Evolutionary conservation across 208 protist genomes (phyloP).

Genomic region (Acanthamoeba lenticulata): DNA sequence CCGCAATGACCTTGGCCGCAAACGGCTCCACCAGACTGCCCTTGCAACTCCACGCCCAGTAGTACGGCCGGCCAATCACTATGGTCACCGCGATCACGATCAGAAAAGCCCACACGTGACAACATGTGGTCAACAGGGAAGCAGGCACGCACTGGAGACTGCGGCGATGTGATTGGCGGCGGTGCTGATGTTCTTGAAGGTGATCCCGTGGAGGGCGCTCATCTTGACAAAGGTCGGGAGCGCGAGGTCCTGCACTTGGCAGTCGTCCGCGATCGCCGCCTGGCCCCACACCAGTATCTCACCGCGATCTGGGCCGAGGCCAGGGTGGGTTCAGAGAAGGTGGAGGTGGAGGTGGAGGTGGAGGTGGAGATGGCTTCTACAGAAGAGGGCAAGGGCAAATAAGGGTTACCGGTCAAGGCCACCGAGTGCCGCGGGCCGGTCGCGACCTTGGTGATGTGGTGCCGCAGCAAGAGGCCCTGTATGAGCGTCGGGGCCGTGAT

Average conservation of each 20-base stretch:
- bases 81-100: neutral
- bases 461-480: neutral
- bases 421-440: slow-evolving; percentile 9
- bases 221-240: neutral
- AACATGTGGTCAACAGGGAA: neutral
- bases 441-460: slow-evolving; percentile 12
- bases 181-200: slow-evolving; percentile 24
- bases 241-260: neutral
- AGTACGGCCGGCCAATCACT: slow-evolving; percentile 16
- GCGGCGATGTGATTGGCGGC: neutral
- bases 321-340: neutral
- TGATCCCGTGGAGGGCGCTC: neutral
- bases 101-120: neutral
- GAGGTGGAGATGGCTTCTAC: neutral
- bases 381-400: neutral
- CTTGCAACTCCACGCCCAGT: slow-evolving; percentile 23
- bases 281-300: slow-evolving; percentile 51
- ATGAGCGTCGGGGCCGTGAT: neutral
- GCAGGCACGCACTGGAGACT: neutral
- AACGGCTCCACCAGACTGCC: neutral
- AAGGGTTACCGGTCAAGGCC: neutral
- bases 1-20: neutral
- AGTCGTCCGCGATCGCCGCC: neutral
- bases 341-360: neutral
- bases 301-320: neutral